phyloP scores from a whole-genome alignment of 768 basidiomycete genomes.

The Leccinum incarnatum region DNA sequence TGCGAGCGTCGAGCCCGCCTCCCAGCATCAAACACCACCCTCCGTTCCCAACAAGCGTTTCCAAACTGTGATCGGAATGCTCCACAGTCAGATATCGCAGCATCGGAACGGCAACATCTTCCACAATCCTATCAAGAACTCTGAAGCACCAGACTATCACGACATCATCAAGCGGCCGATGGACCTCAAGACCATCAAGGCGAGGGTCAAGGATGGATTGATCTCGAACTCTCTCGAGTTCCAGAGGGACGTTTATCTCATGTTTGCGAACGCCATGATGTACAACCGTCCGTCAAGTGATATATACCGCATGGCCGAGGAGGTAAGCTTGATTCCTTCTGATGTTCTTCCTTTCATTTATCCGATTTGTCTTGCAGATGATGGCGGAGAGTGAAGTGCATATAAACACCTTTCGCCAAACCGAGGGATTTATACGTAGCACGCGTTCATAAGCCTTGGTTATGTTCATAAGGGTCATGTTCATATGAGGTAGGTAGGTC shows the following conservation, averaged over 20 bases:
- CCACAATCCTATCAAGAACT: constrained; percentile 82
- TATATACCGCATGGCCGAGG: constrained; percentile 87
- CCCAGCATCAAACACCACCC: constrained; percentile 19
- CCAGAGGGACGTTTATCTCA: constrained; percentile 84
- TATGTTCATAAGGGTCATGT: background rate
- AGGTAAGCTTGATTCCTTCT: constrained; percentile 52
- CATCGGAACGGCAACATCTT: constrained; percentile 90
- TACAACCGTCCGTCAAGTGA: constrained; percentile 87
- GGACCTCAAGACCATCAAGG: constrained; percentile 92
- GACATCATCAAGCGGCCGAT: constrained; percentile 93
- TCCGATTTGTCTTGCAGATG: constrained; percentile 47
- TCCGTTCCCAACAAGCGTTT: constrained; percentile 60
- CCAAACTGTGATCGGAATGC: constrained; percentile 76
- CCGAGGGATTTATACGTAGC: constrained; percentile 63
- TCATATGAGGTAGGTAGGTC: background rate
- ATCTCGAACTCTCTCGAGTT: constrained; percentile 84
- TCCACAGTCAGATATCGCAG: constrained; percentile 78
- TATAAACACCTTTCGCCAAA: constrained; percentile 70
- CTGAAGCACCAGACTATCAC: constrained; percentile 88
- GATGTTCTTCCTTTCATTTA: background rate
- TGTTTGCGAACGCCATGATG: constrained; percentile 98
- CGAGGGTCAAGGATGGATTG: constrained; percentile 76
- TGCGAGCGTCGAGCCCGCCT: constrained; percentile 14
- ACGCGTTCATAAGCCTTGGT: constrained; percentile 25
- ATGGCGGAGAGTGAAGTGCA: constrained; percentile 69